Base-by-base conservation (phyloP, 805 yeast species). In the Metschnikowia proteae region DNA sequence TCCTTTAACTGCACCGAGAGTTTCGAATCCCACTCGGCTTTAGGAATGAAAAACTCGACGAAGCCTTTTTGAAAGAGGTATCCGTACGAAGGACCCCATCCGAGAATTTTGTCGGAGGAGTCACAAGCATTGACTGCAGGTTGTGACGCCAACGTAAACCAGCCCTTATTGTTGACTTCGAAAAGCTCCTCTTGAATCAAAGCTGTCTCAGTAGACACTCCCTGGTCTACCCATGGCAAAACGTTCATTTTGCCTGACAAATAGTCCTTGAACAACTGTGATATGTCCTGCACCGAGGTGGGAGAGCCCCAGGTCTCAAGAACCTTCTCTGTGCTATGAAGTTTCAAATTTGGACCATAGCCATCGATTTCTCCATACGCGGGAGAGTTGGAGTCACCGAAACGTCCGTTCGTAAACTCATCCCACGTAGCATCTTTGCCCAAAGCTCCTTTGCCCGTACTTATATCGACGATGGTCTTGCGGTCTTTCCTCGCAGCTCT, bases 291-390 rank as follows among this genome's bases (percentile, higher is more conserved):
- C 3, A 70, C 55, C 10, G 74, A 72, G 30, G 72, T 78, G 4
- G 97, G 96, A 46, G 75, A 70, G 0, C 96, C 96, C 97, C 97
- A 91, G 17, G 82, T 72, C 46, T 79, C 80, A 43, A 77, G 71
- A 0, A 95, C 95, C 60, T 76, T 80, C 33, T 78, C 74, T 9
- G 82, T 77, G 6, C 72, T 55, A 41, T 84, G 78, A 4, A 88
- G 83, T 61, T 91, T 91, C 59, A 94, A 78, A 2, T 86, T 81
- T 0, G 97, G 96, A 2, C 98, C 98, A 65, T 92, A 94, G 29
- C 98, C 98, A 65, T 91, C 97, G 59, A 92, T 88, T 69, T 92
- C 97, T 73, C 98, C 99, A 67, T 87, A 92, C 1, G 98, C 98
- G 17, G 97, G 97, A 31, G 96, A 88, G 60, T 94, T 76, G 0